Evolutionary conservation across 164 flowering plant genomes (phyloP).

Genomic region (Dillenia suffruticosa): DNA sequence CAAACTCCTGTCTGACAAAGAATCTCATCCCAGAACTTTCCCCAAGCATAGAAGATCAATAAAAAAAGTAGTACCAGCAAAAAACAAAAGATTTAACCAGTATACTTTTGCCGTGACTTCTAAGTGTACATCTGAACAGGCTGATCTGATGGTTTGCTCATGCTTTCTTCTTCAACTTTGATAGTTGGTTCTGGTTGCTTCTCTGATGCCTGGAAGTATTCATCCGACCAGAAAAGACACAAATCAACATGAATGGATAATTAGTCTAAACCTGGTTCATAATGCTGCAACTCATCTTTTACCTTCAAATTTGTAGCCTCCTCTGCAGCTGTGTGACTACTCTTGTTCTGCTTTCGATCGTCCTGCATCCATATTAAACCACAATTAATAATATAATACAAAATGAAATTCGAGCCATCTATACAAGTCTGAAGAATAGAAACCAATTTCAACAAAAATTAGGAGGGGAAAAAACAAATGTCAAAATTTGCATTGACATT

Average conservation of each 20-base stretch:
- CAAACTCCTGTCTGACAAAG: no score
- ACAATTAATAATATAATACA: no score
- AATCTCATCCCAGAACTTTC: no score
- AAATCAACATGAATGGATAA: not conserved
- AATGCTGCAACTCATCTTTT: not conserved
- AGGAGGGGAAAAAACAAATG: not conserved
- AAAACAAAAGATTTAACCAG: no score
- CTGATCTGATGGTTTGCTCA: slow-evolving; percentile 30
- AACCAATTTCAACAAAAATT: not conserved
- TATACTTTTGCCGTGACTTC: no score
- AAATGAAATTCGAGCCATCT: no score
- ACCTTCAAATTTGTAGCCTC: slow-evolving; percentile 38
- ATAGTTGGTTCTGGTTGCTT: slow-evolving; percentile 26
- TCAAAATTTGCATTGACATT: not conserved
- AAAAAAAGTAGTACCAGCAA: no score
- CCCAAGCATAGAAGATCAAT: no score
- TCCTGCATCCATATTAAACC: slow-evolving; percentile 22
- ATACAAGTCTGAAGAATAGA: not conserved
- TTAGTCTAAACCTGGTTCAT: not conserved
- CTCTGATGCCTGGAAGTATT: slow-evolving; percentile 27
- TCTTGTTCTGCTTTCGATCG: slow-evolving; percentile 27
- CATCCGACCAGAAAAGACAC: not conserved
- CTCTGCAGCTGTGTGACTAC: slow-evolving; percentile 19
- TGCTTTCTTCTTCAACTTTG: slow-evolving; percentile 36
- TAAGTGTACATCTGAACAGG: slow-evolving; percentile 17